These are phyloP conservation scores for Maudiozyma turicensis DNA, from an alignment of 805 yeast genomes.

Conservation along the genomic window DNA sequence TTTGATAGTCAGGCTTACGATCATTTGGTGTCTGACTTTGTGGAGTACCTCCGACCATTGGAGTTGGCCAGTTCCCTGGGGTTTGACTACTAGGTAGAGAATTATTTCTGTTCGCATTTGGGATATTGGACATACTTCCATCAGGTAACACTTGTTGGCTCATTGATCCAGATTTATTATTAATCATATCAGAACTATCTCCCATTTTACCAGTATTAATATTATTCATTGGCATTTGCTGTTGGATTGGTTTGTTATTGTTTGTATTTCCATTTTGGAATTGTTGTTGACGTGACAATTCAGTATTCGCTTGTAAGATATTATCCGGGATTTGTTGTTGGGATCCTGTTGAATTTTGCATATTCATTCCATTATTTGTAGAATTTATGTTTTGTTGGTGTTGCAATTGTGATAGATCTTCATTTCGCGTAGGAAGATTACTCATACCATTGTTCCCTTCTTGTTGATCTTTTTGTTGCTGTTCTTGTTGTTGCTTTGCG, in stretches of 20 bases:
- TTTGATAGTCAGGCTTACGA: not conserved
- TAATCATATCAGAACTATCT: not conserved
- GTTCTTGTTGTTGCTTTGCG: conserved; percentile 28
- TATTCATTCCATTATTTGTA: not conserved
- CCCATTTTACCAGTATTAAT: conserved; percentile 2
- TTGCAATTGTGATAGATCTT: no score
- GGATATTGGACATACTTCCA: not conserved
- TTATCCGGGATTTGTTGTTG: not conserved
- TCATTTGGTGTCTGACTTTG: not conserved
- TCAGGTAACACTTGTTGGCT: not conserved
- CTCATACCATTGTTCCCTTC: conserved; percentile 6
- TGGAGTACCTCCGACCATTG: not conserved
- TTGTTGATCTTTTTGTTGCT: conserved; percentile 18
- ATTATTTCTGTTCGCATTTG: no score
- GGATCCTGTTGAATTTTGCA: not conserved
- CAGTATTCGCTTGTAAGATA: no score
- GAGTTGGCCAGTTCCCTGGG: not conserved
- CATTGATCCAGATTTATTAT: not conserved
- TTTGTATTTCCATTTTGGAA: not conserved
- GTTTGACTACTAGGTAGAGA: not conserved
- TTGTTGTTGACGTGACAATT: no score
- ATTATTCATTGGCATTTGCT: not conserved
- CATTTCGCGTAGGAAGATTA: not conserved
- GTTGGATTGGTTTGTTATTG: not conserved
- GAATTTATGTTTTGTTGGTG: not conserved